phyloP scores from a whole-genome alignment of 2,329 filamentous ascomycete genomes.

The Trichophyton verrucosum region DNA sequence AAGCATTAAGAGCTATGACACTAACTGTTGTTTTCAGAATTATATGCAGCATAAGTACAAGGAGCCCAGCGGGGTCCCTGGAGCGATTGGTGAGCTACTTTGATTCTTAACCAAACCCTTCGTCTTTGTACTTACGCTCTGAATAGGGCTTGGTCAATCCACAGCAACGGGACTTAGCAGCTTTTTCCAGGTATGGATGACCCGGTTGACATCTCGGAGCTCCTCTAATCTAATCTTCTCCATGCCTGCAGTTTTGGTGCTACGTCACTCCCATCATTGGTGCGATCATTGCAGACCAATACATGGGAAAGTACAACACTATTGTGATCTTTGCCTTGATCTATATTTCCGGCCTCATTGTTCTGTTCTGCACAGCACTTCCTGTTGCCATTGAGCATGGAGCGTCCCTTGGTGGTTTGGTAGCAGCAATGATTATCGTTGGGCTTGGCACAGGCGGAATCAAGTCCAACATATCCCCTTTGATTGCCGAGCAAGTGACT shows the following conservation, averaged over 20 bases:
- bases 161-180: slow-evolving; percentile 39
- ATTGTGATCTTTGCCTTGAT: slow-evolving; percentile 44
- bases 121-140: background rate
- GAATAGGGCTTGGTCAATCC: slow-evolving; percentile 25
- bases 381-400: slow-evolving; percentile 40
- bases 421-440: slow-evolving; percentile 48
- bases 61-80: slow-evolving; percentile 27
- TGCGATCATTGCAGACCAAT: slow-evolving; percentile 48
- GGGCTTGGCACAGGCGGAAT: slow-evolving; percentile 55
- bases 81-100: slow-evolving; percentile 21
- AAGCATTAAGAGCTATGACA: background rate
- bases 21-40: slow-evolving; percentile 28
- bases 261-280: slow-evolving; percentile 46
- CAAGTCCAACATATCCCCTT: slow-evolving; percentile 50
- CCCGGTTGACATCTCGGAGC: background rate
- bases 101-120: background rate
- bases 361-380: slow-evolving; percentile 44
- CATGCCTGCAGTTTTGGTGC: slow-evolving; percentile 35
- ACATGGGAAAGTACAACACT: slow-evolving; percentile 49
- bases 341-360: slow-evolving; percentile 46
- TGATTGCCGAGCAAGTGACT: slow-evolving; percentile 54
- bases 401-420: slow-evolving; percentile 42
- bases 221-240: background rate
- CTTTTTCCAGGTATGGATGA: slow-evolving; percentile 33
- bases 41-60: slow-evolving; percentile 36